Percentiles rank a stretch among this genome's conserved stretches.
phyloP scores from a whole-genome alignment of 192 early-diverging fungal genomes.

The Linnemannia exigua region DNA sequence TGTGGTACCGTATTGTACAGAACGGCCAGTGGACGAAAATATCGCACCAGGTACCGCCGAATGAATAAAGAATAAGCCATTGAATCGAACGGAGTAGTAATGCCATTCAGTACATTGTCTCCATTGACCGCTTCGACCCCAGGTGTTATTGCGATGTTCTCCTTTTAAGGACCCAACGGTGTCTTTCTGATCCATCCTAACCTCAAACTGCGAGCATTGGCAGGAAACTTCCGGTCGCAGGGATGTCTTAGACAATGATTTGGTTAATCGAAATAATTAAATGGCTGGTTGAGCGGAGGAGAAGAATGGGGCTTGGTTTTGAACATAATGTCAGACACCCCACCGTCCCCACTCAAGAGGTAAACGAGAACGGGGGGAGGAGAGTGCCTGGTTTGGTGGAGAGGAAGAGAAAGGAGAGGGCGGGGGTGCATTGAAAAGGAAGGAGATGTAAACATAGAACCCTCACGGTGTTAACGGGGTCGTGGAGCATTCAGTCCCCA shows the following conservation, averaged over 20 bases:
- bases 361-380: not conserved
- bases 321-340: not conserved
- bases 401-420: not conserved
- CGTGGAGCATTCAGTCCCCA: no score
- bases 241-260: not conserved
- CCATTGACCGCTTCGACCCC: not conserved
- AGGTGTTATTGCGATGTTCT: not conserved
- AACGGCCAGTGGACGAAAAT: not conserved
- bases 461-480: no score
- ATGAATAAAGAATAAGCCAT: not conserved
- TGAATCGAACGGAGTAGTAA: not conserved
- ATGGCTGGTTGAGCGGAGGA: not conserved
- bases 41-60: not conserved
- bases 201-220: not conserved
- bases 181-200: not conserved
- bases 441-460: not conserved
- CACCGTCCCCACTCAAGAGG: not conserved
- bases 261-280: not conserved
- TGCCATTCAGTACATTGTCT: not conserved
- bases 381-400: not conserved
- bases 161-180: not conserved
- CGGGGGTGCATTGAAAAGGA: not conserved
- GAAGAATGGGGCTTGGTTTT: not conserved
- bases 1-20: not conserved
- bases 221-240: not conserved